Percentiles rank a stretch among this genome's conserved stretches.
phyloP scores from a whole-genome alignment of 2,329 filamentous ascomycete species.

The Aspergillus sp. region DNA sequence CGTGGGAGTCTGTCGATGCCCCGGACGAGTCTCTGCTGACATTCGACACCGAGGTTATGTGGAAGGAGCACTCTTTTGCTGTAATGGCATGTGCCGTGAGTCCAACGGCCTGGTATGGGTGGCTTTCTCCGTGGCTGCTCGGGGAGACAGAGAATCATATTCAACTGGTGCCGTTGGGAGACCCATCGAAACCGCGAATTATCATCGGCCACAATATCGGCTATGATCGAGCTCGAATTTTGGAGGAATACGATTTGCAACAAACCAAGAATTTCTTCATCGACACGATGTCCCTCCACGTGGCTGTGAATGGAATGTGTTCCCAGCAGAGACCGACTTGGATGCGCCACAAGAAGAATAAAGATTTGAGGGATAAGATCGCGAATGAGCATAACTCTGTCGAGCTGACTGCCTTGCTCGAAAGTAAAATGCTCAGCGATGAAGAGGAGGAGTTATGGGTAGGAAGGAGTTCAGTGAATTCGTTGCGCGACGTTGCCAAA shows the following conservation, averaged over 20 bases:
- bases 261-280: constrained; percentile 82
- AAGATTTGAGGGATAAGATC: constrained; percentile 73
- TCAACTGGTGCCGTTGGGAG: constrained; percentile 80
- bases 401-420: constrained; percentile 63
- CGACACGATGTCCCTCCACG: constrained; percentile 97
- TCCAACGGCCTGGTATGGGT: constrained; percentile 88
- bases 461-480: constrained; percentile 88
- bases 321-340: constrained; percentile 91
- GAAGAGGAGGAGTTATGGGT: constrained; percentile 97
- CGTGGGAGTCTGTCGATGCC: constrained; percentile 61
- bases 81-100: constrained; percentile 95
- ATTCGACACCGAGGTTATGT: constrained; percentile 97
- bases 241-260: constrained; percentile 78
- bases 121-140: constrained; percentile 91
- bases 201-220: constrained; percentile 93
- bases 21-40: constrained; percentile 76
- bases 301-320: constrained; percentile 98
- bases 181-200: constrained; percentile 63
- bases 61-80: constrained; percentile 82
- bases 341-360: constrained; percentile 92
- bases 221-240: constrained; percentile 79
- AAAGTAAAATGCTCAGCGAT: constrained; percentile 58
- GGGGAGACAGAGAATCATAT: constrained; percentile 67
- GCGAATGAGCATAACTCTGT: constrained; percentile 61
- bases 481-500: constrained; percentile 85